These are phyloP conservation scores for Funneliformis caledonium DNA, from an alignment of 371 early-diverging fungal genomes.

Conservation along the genomic window DNA sequence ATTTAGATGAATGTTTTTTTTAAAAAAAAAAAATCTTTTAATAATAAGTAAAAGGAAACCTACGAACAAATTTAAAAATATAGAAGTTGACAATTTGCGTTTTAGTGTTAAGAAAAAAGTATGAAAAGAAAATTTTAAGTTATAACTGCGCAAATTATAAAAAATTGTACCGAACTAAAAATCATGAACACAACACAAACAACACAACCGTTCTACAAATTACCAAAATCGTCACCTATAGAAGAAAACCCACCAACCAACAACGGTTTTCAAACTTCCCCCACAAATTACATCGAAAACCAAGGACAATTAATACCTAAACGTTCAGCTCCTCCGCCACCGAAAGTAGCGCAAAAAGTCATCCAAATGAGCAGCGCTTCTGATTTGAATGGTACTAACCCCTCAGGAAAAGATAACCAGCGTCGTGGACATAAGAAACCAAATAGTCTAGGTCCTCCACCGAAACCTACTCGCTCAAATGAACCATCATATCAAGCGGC, in stretches of 20 bases:
- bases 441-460: slow-evolving; percentile 30
- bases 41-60: no score
- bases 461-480: slow-evolving; percentile 23
- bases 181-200: slow-evolving; percentile 32
- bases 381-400: slow-evolving; percentile 11
- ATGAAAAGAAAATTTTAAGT: no score
- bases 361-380: slow-evolving; percentile 22
- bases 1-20: no score
- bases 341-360: neutral
- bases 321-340: slow-evolving; percentile 32
- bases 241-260: slow-evolving; percentile 25
- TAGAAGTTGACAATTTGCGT: no score
- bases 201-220: slow-evolving; percentile 11
- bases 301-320: slow-evolving; percentile 13
- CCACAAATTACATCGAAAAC: neutral
- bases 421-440: slow-evolving; percentile 21
- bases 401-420: neutral
- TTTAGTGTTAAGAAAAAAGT: no score
- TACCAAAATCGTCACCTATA: slow-evolving; percentile 17
- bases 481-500: slow-evolving; percentile 1
- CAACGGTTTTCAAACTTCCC: neutral
- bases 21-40: no score
- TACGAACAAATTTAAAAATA: no score
- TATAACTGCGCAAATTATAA: no score
- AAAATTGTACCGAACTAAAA: neutral